Percentiles rank a stretch among this genome's conserved stretches.
Conservation (phyloP, 768 basidiomycete species). For the Hemileccinum rubropunctum region DNA sequence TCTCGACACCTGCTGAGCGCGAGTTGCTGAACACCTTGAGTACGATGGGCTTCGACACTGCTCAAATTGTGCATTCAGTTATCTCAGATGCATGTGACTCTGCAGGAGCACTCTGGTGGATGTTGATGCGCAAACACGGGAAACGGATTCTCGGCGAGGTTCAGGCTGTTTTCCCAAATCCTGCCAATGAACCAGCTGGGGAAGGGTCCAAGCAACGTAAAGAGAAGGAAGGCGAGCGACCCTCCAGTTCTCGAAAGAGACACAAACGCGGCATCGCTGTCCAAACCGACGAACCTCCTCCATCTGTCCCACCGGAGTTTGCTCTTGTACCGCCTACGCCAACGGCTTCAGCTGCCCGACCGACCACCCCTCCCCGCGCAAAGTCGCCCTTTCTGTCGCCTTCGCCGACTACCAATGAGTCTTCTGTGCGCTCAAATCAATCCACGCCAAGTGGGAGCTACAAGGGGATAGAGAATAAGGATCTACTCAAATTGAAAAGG, state of each 20-base stretch:
- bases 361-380: constrained; percentile 50
- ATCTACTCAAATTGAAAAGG: constrained; percentile 47
- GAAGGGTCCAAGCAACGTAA: constrained; percentile 30
- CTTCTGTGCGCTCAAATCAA: constrained; percentile 57
- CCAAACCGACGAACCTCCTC: constrained; percentile 43
- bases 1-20: constrained; percentile 80
- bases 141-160: constrained; percentile 46
- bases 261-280: constrained; percentile 33
- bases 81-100: constrained; percentile 90
- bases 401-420: constrained; percentile 49
- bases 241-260: constrained; percentile 21
- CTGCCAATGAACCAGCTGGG: constrained; percentile 13
- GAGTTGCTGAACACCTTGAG: constrained; percentile 75
- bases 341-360: constrained; percentile 42
- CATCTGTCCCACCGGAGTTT: constrained; percentile 53
- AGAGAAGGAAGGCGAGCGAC: constrained; percentile 26
- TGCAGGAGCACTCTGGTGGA: constrained; percentile 94
- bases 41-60: constrained; percentile 83
- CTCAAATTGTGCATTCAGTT: constrained; percentile 94
- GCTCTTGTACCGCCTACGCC: constrained; percentile 79
- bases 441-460: constrained; percentile 65
- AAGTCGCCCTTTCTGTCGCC: constrained; percentile 57
- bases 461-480: constrained; percentile 48
- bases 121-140: constrained; percentile 81
- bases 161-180: constrained; percentile 16